These are phyloP conservation scores for Plasmodium relictum DNA, from an alignment of 169 alveolate species.

Conservation along the genomic window DNA sequence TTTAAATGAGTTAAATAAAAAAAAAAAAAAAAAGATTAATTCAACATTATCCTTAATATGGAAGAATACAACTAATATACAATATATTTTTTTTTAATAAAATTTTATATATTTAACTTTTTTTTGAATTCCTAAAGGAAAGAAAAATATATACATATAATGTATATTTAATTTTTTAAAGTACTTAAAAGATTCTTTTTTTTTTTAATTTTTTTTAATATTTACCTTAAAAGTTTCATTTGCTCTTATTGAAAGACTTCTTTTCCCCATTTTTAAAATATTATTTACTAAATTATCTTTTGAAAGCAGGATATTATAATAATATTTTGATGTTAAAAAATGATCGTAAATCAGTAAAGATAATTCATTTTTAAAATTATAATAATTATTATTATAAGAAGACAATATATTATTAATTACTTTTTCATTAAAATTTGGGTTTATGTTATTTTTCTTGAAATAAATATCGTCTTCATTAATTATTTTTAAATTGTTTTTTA, in stretches of 20 bases:
- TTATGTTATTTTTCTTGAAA: constrained; percentile 29
- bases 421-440: constrained; percentile 41
- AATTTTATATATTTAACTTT: constrained; percentile 32
- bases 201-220: neutral
- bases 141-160: neutral
- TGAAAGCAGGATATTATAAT: constrained; percentile 5
- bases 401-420: constrained; percentile 32
- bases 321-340: constrained; percentile 12
- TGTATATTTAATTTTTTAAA: neutral
- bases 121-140: constrained; percentile 38
- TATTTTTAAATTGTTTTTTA: neutral
- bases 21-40: too few species aligned
- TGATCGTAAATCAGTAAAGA: constrained; percentile 34
- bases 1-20: too few species aligned
- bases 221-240: constrained; percentile 36
- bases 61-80: too few species aligned
- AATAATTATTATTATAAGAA: constrained; percentile 55
- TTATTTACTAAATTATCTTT: constrained; percentile 15
- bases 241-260: constrained; percentile 27
- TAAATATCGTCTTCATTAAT: constrained; percentile 11
- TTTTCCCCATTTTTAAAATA: constrained; percentile 40
- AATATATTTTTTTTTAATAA: too few species aligned
- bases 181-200: neutral
- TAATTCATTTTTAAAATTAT: constrained; percentile 42
- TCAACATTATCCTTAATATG: too few species aligned